phyloP scores from a whole-genome alignment of 257 asterid genomes.

The Capsicum baccatum region DNA sequence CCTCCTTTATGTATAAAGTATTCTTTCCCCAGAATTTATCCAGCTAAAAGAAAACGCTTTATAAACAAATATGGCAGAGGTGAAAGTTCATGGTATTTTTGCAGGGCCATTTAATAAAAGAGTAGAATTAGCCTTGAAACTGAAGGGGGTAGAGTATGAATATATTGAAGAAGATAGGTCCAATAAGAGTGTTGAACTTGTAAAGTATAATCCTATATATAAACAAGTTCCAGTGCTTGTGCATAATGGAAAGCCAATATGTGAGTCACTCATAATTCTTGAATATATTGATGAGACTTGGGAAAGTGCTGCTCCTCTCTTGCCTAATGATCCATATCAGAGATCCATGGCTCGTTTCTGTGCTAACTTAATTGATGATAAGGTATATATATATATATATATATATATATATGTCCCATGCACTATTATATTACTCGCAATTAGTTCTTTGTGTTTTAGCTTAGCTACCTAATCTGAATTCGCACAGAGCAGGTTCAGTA shows the following conservation, averaged over 20 bases:
- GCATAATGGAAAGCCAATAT: conserved; percentile 23
- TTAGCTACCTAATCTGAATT: too few relatives aligned
- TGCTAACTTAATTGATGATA: conserved; percentile 21
- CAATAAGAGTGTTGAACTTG: conserved; percentile 20
- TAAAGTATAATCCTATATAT: neutral
- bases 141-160: neutral
- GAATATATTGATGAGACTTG: conserved; percentile 27
- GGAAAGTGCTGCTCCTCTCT: neutral
- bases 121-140: conserved; percentile 21
- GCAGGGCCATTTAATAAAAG: conserved; percentile 22
- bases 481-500: too few relatives aligned
- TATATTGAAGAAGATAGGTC: conserved; percentile 24
- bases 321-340: conserved; percentile 21
- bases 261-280: conserved; percentile 12
- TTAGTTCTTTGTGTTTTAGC: neutral
- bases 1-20: neutral
- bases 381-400: neutral
- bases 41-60: neutral
- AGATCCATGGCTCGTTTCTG: conserved; percentile 12
- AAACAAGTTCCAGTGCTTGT: conserved; percentile 26
- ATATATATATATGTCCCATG: neutral
- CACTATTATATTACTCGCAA: neutral
- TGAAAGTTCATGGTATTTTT: conserved; percentile 24
- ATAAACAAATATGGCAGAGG: conserved; percentile 5
- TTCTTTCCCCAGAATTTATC: neutral